These are phyloP conservation scores for Gnaphalium uliginosum DNA, from an alignment of 129 eudicot species.

Conservation along the genomic window DNA sequence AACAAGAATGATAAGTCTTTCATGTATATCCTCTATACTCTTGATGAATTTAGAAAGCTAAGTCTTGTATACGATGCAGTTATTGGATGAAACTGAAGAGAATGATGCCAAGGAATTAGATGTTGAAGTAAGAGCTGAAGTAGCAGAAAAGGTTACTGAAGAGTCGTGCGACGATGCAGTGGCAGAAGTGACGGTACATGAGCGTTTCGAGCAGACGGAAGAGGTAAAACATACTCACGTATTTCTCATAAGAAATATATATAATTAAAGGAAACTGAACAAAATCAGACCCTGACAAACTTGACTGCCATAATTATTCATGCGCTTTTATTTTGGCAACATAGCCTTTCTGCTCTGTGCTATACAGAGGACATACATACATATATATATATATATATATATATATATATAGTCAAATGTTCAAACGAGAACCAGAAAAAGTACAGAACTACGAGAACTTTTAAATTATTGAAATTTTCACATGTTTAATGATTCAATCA, in stretches of 20 bases:
- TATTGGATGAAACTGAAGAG: not conserved
- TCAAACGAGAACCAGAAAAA: too few relatives aligned
- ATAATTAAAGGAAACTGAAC: too few relatives aligned
- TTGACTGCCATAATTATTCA: not conserved
- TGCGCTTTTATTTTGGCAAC: not conserved
- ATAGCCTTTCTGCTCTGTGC: too few relatives aligned
- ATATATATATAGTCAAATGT: too few relatives aligned
- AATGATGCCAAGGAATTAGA: slow-evolving; percentile 1
- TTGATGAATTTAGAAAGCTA: not conserved
- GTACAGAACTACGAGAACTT: too few relatives aligned
- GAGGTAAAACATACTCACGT: not conserved
- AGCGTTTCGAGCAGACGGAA: not conserved
- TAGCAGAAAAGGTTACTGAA: not conserved
- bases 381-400: not conserved
- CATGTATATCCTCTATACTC: not conserved
- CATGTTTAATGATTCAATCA: too few relatives aligned
- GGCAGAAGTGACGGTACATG: slow-evolving; percentile 10
- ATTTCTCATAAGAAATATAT: not conserved
- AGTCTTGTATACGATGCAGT: slow-evolving; percentile 5
- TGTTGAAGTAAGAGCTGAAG: not conserved
- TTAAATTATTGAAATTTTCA: too few relatives aligned
- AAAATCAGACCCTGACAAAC: not conserved
- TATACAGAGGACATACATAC: too few relatives aligned
- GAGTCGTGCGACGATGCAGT: not conserved
- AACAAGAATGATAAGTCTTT: not conserved